Conservation (phyloP, 139 green algal genomes). For the Chlamydomonas sp. region DNA sequence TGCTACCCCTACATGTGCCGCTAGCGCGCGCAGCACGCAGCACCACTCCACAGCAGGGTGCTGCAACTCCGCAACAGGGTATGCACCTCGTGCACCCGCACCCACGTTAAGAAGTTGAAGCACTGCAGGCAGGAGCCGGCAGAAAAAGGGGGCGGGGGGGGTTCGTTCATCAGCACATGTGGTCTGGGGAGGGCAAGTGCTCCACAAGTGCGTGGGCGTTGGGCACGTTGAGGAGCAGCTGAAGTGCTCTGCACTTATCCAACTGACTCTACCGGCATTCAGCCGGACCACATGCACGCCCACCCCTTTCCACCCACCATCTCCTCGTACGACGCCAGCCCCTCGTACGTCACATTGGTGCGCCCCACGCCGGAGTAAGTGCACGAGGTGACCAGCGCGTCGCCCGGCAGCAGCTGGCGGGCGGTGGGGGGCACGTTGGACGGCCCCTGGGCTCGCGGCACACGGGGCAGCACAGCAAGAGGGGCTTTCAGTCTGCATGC, state of each 20-base stretch:
- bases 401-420: constrained; percentile 23
- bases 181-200: too few relatives aligned
- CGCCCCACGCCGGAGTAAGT: constrained; percentile 22
- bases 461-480: not conserved
- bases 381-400: constrained; percentile 30
- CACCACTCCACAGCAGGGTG: too few relatives aligned
- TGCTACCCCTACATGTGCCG: too few relatives aligned
- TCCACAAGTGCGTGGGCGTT: not conserved
- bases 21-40: too few relatives aligned
- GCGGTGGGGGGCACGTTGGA: not conserved
- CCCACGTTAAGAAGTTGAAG: constrained; percentile 28
- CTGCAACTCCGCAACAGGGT: too few relatives aligned
- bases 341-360: not conserved
- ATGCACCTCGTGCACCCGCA: too few relatives aligned
- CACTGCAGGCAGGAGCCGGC: not conserved
- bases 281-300: not conserved
- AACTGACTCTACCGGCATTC: not conserved
- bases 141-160: not conserved
- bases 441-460: not conserved
- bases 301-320: constrained; percentile 4
- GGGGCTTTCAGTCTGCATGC: too few relatives aligned
- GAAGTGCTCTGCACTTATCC: not conserved
- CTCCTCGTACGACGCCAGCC: constrained; percentile 18
- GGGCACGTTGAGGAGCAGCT: not conserved
- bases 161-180: not conserved